phyloP scores from a whole-genome alignment of 1,284 basidiomycete genomes.

The Schizopora paradoxa region DNA sequence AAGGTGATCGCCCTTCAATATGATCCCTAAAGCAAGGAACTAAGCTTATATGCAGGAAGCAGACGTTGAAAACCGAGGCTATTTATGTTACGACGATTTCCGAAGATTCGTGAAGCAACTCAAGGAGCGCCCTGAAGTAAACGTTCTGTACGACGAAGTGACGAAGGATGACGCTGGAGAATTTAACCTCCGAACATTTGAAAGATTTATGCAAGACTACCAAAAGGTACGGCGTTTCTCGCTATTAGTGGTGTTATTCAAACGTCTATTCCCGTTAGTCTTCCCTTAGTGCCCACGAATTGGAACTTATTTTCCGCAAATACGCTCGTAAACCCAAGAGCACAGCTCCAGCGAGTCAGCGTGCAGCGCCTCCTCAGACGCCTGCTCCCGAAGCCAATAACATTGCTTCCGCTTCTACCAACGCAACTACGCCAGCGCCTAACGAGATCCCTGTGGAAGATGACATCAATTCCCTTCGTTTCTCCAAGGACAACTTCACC shows the following conservation, averaged over 20 bases:
- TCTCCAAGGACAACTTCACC: conserved; percentile 62
- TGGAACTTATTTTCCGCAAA: conserved; percentile 51
- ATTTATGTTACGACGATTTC: conserved; percentile 82
- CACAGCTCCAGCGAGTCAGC: conserved; percentile 11
- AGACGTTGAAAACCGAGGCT: conserved; percentile 58
- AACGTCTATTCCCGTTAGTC: conserved; percentile 36
- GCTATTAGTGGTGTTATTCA: conserved; percentile 3
- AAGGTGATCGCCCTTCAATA: conserved; percentile 38
- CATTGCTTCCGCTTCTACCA: conserved; percentile 26
- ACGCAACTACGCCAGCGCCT: conserved; percentile 20
- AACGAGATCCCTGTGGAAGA: conserved; percentile 25
- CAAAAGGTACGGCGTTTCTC: conserved; percentile 51
- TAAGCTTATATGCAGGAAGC: conserved; percentile 48
- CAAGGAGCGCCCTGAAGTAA: conserved; percentile 80
- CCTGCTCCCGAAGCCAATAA: conserved; percentile 14
- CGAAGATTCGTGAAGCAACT: conserved; percentile 81
- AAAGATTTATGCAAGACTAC: conserved; percentile 57
- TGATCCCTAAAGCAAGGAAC: not conserved
- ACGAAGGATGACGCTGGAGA: conserved; percentile 33
- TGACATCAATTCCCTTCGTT: conserved; percentile 21
- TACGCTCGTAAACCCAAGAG: conserved; percentile 35
- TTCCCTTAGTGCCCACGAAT: conserved; percentile 36
- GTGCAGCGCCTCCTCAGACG: conserved; percentile 3
- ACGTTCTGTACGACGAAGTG: conserved; percentile 57
- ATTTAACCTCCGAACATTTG: conserved; percentile 56